Base-by-base conservation (phyloP, 2,329 filamentous ascomycete genomes). In the Aspergillus calidoustus region DNA sequence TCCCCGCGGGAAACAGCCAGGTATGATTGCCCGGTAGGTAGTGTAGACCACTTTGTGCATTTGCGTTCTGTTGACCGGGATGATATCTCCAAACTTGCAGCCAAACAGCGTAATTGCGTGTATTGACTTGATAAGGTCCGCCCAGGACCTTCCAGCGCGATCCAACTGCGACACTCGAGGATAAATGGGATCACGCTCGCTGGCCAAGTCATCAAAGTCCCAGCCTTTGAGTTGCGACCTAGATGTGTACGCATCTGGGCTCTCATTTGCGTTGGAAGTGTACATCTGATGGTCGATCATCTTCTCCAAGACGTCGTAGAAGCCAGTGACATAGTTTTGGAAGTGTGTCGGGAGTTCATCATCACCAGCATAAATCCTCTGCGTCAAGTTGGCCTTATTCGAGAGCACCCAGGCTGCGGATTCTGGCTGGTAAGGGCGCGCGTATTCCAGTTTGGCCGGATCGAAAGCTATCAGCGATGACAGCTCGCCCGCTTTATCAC, bases 71-170 rank as follows among this genome's bases (percentile, higher is more conserved):
- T 8, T 9, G 3, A 31, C 30, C 19, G 44, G 44, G 53, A 71
- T 68, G 3, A 71, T 64, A 23, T 71, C 71, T 4, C 71, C 73
- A 64, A 70, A 74, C 7, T 61, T 71, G 25, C 47, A 60, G 15
- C 68, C 74, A 68, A 72, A 64, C 22, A 72, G 66, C 38, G 61
- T 71, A 19, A 70, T 64, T 31, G 54, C 71, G 41, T 69, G 57
- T 3, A 75, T 66, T 7, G 67, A 64, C 52, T 71, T 61, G 7
- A 65, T 68, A 15, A 77, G 71, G 50, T 76, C 71, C 13, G 74
- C 61, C 75, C 74, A 78, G 1, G 66, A 65, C 31, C 65, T 43
- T 7, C 52, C 31, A 4, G 17, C 13, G 7, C 3, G 15, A 22
- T 54, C 31, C 11, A 54, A 13, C 3, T 8, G 17, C 9, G 28